Evolutionary conservation across 306 rosid genomes (phyloP), one percentile per base, ranked within the genome.

Genomic region (Cucurbita argyrosperma): DNA sequence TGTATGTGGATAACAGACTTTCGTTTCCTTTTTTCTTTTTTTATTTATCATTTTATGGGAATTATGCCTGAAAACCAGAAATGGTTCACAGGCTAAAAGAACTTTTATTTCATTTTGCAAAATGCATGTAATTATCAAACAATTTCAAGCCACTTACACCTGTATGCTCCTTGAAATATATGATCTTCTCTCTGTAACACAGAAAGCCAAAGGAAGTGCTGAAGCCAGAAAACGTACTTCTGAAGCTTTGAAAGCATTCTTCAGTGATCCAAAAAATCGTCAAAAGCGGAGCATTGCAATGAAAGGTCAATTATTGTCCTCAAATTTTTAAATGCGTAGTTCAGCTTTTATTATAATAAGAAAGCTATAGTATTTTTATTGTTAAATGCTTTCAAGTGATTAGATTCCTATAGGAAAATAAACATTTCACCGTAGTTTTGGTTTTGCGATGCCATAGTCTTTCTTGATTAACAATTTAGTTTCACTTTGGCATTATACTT

Each of bases 201-300:
- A 90, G 98, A 90, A 82, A 84, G 85, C 96, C 80, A 93, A 87
- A 80, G 93, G 96, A 83, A 90, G 94, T 72, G 83, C 68, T 77
- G 90, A 88, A 66, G 97, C 98, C 30, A 87, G 97, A 85, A 90
- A 83, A 75, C 93, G 52, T 67, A 74, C 94, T 38, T 93, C 98
- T 72, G 88, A 89, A 75, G 67, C 88, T 53, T 84, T 89, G 86
- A 90, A 89, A 83, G 85, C 82, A 45, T 93, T 74, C 90, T 93
- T 93, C 74, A 87, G 96, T 76, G 87, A 93, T 80, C 98, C 98
- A 66, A 87, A 85, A 87, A 93, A 93, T 76, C 93, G 96, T 40
- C 83, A 54, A 79, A 90, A 80, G 81, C 85, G 98, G 85, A 93
- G 97, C 93, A 80, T 85, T 66, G 59, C 96, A 57, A 93, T 93